These are phyloP conservation scores for Halocafeteria seosinensis DNA, from an alignment of 108 stramenopile genomes.

Conservation along the genomic window DNA sequence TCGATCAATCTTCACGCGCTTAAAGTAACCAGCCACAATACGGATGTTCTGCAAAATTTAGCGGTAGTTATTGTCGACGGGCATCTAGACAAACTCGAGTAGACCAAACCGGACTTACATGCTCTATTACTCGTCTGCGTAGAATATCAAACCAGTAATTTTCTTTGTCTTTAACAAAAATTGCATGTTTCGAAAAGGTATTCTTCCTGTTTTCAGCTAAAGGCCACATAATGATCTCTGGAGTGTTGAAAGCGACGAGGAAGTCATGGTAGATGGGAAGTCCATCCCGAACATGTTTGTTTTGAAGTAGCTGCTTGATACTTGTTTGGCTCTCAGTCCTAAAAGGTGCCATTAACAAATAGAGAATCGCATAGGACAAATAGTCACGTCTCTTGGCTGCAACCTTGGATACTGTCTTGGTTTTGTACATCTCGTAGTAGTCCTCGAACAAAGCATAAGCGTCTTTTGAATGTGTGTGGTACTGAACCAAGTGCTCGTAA, in stretches of 20 bases:
- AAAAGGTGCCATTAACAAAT: slow-evolving; percentile 57
- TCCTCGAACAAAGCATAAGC: slow-evolving; percentile 71
- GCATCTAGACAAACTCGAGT: too few relatives aligned
- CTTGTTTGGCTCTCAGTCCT: slow-evolving; percentile 70
- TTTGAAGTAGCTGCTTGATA: slow-evolving; percentile 56
- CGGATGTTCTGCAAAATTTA: slow-evolving; percentile 97
- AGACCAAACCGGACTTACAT: too few relatives aligned
- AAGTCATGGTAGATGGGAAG: neutral
- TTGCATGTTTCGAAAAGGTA: too few relatives aligned
- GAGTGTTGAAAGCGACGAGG: neutral
- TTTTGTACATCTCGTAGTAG: slow-evolving; percentile 71
- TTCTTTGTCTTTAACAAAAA: too few relatives aligned
- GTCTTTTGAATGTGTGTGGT: slow-evolving; percentile 69
- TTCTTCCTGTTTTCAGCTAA: neutral
- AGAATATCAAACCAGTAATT: too few relatives aligned
- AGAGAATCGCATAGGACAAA: slow-evolving; percentile 62
- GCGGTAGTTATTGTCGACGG: too few relatives aligned
- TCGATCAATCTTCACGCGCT: slow-evolving; percentile 59
- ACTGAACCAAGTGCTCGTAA: slow-evolving; percentile 66
- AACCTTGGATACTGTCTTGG: slow-evolving; percentile 30
- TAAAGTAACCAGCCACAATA: slow-evolving; percentile 60
- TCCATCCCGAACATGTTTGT: slow-evolving; percentile 49
- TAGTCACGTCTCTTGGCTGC: slow-evolving; percentile 52
- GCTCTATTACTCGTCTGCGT: too few relatives aligned
- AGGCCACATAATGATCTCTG: slow-evolving; percentile 1